phyloP scores from a whole-genome alignment of 139 green algal species.

The Asterochloris erici region DNA sequence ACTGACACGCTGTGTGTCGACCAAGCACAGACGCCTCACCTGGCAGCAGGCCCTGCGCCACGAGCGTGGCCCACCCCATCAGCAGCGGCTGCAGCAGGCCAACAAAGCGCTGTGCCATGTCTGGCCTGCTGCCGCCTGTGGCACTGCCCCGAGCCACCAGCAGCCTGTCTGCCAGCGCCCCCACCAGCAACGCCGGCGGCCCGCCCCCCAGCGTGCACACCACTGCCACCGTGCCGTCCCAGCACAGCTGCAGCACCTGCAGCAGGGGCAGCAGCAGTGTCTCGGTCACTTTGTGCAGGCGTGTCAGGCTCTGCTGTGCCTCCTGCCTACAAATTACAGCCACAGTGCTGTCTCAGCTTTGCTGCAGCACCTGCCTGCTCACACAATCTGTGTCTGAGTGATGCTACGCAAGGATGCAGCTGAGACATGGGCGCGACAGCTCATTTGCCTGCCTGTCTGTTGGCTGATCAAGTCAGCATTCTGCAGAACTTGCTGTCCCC shows the following conservation, averaged over 20 bases:
- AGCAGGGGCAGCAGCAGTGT: not conserved
- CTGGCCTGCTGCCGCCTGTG: not conserved
- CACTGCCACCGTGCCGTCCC: constrained; percentile 32
- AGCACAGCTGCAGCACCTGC: constrained; percentile 43
- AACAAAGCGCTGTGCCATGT: constrained; percentile 28
- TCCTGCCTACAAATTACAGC: too few species aligned
- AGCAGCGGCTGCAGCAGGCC: constrained; percentile 37
- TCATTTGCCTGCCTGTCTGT: too few species aligned
- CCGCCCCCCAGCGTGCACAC: constrained; percentile 34
- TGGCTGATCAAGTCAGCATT: too few species aligned
- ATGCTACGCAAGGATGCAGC: too few species aligned
- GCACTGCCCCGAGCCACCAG: constrained; percentile 23
- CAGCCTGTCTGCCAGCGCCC: constrained; percentile 46
- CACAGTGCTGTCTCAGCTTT: too few species aligned
- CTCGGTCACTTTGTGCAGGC: too few species aligned
- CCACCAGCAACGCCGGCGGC: constrained; percentile 28
- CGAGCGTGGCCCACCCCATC: constrained; percentile 38
- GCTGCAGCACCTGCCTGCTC: too few species aligned
- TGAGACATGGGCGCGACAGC: too few species aligned
- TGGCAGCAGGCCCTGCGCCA: constrained; percentile 31
- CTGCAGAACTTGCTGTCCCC: too few species aligned
- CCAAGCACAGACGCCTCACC: constrained; percentile 11
- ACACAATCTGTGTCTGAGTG: too few species aligned
- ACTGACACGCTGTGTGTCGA: too few species aligned
- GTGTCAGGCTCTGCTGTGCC: too few species aligned